phyloP scores from a whole-genome alignment of 148 eudicot genomes.

The Cornus kousa region DNA sequence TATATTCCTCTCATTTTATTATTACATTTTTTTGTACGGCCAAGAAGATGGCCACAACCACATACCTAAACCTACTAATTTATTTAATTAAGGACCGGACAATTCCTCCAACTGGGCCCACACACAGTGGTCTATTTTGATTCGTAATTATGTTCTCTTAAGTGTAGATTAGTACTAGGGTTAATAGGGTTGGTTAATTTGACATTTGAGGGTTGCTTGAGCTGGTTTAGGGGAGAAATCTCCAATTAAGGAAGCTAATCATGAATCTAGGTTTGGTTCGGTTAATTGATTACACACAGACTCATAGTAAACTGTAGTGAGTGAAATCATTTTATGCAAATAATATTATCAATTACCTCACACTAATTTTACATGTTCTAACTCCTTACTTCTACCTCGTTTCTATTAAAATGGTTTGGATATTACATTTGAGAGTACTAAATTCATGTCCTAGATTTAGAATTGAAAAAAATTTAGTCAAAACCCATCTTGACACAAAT shows the following conservation, averaged over 20 bases:
- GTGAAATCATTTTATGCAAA: too few species aligned
- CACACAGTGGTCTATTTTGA: not conserved
- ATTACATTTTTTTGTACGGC: not conserved
- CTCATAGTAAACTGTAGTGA: too few species aligned
- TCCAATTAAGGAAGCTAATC: not conserved
- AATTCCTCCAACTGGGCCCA: not conserved
- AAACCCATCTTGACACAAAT: too few species aligned
- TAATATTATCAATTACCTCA: too few species aligned
- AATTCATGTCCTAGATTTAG: too few species aligned
- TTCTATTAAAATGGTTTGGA: too few species aligned
- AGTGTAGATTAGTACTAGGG: not conserved
- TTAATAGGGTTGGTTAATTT: constrained; percentile 4
- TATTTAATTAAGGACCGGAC: not conserved
- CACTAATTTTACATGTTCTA: too few species aligned
- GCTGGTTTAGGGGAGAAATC: not conserved
- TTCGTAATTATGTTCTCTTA: not conserved
- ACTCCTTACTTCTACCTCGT: too few species aligned
- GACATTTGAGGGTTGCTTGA: not conserved
- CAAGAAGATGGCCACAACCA: not conserved
- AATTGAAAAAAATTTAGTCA: too few species aligned
- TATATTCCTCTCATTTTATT: not conserved
- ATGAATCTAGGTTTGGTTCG: not conserved
- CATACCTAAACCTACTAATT: constrained; percentile 5
- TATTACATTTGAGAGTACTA: too few species aligned
- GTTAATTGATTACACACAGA: too few species aligned